These are phyloP conservation scores for Tetrapisispora pingtungensis DNA, from an alignment of 805 yeast species.

Conservation along the genomic window DNA sequence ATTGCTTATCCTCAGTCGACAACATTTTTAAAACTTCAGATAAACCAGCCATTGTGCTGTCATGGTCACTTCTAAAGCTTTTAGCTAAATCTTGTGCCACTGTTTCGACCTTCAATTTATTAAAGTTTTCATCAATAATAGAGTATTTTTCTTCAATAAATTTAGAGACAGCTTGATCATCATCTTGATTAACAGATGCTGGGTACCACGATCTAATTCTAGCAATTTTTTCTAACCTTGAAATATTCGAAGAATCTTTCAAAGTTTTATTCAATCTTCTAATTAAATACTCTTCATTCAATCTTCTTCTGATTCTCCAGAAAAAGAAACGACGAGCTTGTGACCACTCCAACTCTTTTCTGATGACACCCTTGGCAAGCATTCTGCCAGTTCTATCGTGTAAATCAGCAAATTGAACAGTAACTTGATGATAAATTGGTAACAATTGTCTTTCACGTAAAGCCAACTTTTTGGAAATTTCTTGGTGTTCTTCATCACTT, in stretches of 20 bases:
- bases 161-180: conserved; percentile 68
- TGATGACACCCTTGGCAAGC: conserved; percentile 87
- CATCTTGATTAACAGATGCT: conserved; percentile 50
- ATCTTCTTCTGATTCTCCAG: conserved; percentile 97
- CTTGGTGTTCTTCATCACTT: conserved; percentile 56
- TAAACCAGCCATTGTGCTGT: conserved; percentile 44
- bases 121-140: conserved; percentile 48
- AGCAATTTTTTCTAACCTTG: conserved; percentile 74
- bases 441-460: conserved; percentile 71
- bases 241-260: conserved; percentile 32
- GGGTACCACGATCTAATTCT: conserved; percentile 85
- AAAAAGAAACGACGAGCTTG: conserved; percentile 91
- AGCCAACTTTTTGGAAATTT: conserved; percentile 53
- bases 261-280: conserved; percentile 60
- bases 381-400: conserved; percentile 97
- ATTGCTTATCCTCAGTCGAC: conserved; percentile 45
- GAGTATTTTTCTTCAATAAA: conserved; percentile 79
- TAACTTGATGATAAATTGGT: conserved; percentile 85
- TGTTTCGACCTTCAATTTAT: conserved; percentile 54
- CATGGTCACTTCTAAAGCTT: conserved; percentile 46
- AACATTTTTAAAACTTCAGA: conserved; percentile 44
- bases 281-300: conserved; percentile 83
- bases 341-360: conserved; percentile 75
- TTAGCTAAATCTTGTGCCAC: conserved; percentile 56
- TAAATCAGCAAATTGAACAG: conserved; percentile 93